Conservation (phyloP, 768 basidiomycete genomes). For the Pluteus cervinus region DNA sequence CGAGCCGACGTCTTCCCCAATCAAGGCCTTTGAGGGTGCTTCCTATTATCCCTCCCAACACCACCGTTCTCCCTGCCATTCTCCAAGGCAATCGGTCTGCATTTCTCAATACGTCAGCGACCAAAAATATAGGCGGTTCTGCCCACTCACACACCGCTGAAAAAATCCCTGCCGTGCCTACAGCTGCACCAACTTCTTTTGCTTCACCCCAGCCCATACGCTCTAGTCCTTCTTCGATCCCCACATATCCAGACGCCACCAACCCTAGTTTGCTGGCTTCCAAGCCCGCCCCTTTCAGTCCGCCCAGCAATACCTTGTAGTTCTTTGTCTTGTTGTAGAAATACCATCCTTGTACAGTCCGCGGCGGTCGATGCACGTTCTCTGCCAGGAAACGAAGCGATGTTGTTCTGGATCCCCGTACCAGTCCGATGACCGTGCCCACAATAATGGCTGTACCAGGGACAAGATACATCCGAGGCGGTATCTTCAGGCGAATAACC, state of each 20-base stretch:
- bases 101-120: too few relatives aligned
- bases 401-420: conserved; percentile 67
- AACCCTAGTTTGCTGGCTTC: conserved; percentile 46
- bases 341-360: conserved; percentile 88
- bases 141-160: conserved; percentile 41
- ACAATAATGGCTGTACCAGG: conserved; percentile 53
- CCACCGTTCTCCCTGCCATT: conserved; percentile 37
- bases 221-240: conserved; percentile 35
- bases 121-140: too few relatives aligned
- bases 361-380: conserved; percentile 83
- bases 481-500: conserved; percentile 34
- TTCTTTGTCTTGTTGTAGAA: conserved; percentile 97
- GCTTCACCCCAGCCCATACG: conserved; percentile 31
- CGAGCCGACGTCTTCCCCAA: conserved; percentile 25
- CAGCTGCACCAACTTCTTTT: conserved; percentile 54
- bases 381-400: conserved; percentile 84
- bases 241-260: conserved; percentile 36
- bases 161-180: conserved; percentile 58
- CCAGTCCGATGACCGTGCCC: conserved; percentile 65
- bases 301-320: conserved; percentile 75
- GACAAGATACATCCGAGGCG: conserved; percentile 55
- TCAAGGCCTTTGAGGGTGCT: conserved; percentile 41
- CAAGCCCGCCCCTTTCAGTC: conserved; percentile 56
- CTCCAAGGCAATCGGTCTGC: conserved; percentile 57
- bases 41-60: conserved; percentile 57